Conservation (phyloP, 805 yeast genomes). For the Candida multigemmis region DNA sequence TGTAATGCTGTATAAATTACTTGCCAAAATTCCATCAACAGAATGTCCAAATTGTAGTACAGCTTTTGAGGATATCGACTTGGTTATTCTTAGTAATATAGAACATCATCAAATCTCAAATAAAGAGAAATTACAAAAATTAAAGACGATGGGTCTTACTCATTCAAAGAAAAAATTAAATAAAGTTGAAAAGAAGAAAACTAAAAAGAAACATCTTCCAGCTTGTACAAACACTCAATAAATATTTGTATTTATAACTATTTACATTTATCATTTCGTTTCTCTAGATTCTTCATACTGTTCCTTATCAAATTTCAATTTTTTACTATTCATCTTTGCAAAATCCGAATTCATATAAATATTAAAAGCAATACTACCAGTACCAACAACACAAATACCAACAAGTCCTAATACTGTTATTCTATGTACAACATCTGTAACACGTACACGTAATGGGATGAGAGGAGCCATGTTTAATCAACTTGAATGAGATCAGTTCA, state of each 20-base stretch:
- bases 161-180: constrained; percentile 16
- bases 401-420: constrained; percentile 30
- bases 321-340: constrained; percentile 30
- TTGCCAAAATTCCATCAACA: constrained; percentile 8
- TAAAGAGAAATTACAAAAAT: too few relatives aligned
- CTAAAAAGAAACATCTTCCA: constrained; percentile 1
- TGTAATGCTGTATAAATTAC: constrained; percentile 16
- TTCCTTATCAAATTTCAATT: constrained; percentile 25
- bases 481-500: too few relatives aligned
- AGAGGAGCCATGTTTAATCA: constrained; percentile 14
- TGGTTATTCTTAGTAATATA: constrained; percentile 22
- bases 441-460: constrained; percentile 34
- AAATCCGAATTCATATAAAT: constrained; percentile 35
- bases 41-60: constrained; percentile 24
- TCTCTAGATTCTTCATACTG: constrained; percentile 21
- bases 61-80: constrained; percentile 15
- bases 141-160: constrained; percentile 6
- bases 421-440: constrained; percentile 35
- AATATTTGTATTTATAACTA: background rate
- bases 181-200: constrained; percentile 3
- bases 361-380: constrained; percentile 30
- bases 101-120: constrained; percentile 4
- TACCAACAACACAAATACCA: constrained; percentile 32
- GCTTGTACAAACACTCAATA: too few relatives aligned
- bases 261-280: background rate